Percentiles rank a stretch among this genome's conserved stretches.
Evolutionary conservation across 2,329 filamentous ascomycete genomes (phyloP).

Genomic region (Allantophomopsis cytisporea): DNA sequence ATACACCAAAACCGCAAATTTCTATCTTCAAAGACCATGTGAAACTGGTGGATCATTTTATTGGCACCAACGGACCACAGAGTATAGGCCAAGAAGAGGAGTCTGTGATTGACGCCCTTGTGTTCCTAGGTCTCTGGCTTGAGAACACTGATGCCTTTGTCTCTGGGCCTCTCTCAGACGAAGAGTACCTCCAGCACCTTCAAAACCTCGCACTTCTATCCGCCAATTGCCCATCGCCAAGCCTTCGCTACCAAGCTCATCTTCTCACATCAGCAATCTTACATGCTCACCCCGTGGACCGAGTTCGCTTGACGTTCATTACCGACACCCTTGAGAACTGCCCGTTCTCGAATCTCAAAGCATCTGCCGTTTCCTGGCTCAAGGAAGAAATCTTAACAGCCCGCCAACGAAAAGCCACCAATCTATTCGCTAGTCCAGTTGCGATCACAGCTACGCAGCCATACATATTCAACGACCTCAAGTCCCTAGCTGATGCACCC

Average conservation of each 20-base stretch:
- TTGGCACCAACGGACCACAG: constrained; percentile 32
- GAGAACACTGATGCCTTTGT: constrained; percentile 32
- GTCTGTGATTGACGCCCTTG: constrained; percentile 43
- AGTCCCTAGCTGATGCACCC: constrained; percentile 28
- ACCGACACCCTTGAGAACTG: constrained; percentile 54
- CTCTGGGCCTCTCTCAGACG: constrained; percentile 17
- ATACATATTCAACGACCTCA: constrained; percentile 42
- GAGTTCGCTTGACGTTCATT: constrained; percentile 44
- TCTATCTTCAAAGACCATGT: constrained; percentile 47
- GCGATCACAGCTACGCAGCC: constrained; percentile 48
- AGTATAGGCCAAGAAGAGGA: constrained; percentile 30
- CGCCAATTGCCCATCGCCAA: constrained; percentile 22
- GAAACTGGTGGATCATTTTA: constrained; percentile 35
- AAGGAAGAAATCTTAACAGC: constrained; percentile 43
- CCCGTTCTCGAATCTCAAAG: constrained; percentile 47
- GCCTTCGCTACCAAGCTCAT: constrained; percentile 20
- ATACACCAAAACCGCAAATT: constrained; percentile 36
- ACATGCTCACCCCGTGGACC: constrained; percentile 44
- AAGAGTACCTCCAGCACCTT: constrained; percentile 43
- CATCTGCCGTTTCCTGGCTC: constrained; percentile 48
- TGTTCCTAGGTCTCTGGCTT: constrained; percentile 46
- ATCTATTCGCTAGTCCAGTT: constrained; percentile 35
- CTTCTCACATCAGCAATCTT: constrained; percentile 19
- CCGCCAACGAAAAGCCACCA: constrained; percentile 16
- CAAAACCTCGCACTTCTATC: constrained; percentile 27